Percentiles rank a stretch among this genome's conserved stretches.
phyloP scores from a whole-genome alignment of 495 filamentous ascomycete genomes.

The Aspergillus hancockii region DNA sequence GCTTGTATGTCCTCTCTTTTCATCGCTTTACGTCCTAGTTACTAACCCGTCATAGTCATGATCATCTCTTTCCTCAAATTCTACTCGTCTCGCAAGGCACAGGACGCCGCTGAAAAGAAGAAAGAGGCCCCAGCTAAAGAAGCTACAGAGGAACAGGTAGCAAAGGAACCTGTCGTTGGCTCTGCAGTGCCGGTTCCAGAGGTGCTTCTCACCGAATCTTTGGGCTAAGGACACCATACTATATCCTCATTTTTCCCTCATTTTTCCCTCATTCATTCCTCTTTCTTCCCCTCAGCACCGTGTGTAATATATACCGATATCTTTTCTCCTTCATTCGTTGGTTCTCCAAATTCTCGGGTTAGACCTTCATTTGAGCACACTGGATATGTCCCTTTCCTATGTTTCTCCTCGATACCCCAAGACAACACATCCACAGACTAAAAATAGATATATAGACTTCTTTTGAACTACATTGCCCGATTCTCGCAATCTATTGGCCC shows the following conservation, averaged over 20 bases:
- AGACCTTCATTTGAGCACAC: not conserved
- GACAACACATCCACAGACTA: not conserved
- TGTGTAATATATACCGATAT: not conserved
- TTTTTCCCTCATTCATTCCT: not conserved
- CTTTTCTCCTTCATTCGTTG: too few species aligned
- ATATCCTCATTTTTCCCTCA: not conserved
- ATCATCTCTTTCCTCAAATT: slow-evolving; percentile 50
- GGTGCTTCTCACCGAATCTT: slow-evolving; percentile 37
- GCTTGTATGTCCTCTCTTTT: slow-evolving; percentile 32
- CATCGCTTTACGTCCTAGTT: not conserved
- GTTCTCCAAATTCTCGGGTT: not conserved
- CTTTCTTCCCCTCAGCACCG: not conserved
- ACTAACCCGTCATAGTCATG: slow-evolving; percentile 43
- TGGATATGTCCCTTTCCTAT: not conserved
- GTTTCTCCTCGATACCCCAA: not conserved
- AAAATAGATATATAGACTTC: slow-evolving; percentile 1
- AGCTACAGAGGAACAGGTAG: slow-evolving; percentile 25
- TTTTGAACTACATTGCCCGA: not conserved
- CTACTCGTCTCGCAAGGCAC: slow-evolving; percentile 37
- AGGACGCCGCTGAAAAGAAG: slow-evolving; percentile 31
- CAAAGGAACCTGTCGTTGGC: slow-evolving; percentile 22
- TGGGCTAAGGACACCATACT: slow-evolving; percentile 32
- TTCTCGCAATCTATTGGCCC: not conserved
- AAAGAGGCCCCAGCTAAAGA: slow-evolving; percentile 36
- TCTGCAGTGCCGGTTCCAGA: slow-evolving; percentile 20